phyloP scores from a whole-genome alignment of 371 early-diverging fungal species.

The Syncephalastrum racemosum region DNA sequence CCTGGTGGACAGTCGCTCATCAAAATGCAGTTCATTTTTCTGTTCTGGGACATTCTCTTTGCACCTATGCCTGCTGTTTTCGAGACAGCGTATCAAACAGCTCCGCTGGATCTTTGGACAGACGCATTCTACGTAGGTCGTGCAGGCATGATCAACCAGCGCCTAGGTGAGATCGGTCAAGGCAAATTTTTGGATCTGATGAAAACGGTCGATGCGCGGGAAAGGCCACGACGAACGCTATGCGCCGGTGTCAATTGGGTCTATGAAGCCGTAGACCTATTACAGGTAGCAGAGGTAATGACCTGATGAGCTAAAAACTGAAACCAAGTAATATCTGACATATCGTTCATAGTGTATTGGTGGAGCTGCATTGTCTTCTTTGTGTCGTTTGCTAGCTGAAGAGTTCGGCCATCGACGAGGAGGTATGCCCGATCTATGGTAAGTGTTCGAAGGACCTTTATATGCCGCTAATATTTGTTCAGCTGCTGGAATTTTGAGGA shows the following conservation, averaged over 20 bases:
- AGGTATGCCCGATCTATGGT: conserved; percentile 76
- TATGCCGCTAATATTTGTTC: neutral
- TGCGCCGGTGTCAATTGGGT: conserved; percentile 70
- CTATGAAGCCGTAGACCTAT: conserved; percentile 44
- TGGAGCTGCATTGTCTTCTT: conserved; percentile 47
- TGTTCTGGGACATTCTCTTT: conserved; percentile 79
- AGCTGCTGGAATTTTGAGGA: conserved; percentile 65
- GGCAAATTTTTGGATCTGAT: conserved; percentile 43
- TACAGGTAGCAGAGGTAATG: conserved; percentile 59
- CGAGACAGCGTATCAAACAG: conserved; percentile 73
- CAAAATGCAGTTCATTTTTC: conserved; percentile 45
- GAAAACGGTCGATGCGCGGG: conserved; percentile 44
- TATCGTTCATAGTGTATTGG: conserved; percentile 55
- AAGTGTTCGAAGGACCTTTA: conserved; percentile 5
- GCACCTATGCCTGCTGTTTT: conserved; percentile 67
- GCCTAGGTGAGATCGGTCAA: conserved; percentile 47
- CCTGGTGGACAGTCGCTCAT: neutral
- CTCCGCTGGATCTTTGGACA: conserved; percentile 67
- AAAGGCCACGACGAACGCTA: conserved; percentile 41
- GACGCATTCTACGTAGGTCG: conserved; percentile 69
- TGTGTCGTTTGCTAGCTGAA: conserved; percentile 61
- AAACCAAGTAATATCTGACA: neutral
- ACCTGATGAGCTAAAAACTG: neutral
- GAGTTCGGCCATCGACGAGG: conserved; percentile 65
- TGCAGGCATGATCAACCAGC: conserved; percentile 51